Percentiles rank a stretch among this genome's conserved stretches.
Evolutionary conservation across 345 rosid species (phyloP).

Genomic region (Lepidium africanum): DNA sequence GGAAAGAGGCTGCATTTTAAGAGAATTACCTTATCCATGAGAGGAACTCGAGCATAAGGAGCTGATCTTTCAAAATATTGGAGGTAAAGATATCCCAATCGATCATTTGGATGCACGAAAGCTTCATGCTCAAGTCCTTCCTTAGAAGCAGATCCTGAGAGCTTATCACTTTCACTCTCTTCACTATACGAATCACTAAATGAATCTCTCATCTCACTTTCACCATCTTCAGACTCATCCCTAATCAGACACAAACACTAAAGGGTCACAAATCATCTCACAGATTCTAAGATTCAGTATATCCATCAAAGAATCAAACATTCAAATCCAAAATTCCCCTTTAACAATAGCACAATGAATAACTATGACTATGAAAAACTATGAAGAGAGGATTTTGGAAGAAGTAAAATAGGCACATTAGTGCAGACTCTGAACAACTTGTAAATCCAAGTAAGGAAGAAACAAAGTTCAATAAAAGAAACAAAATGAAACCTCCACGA

Average conservation of each 20-base stretch:
- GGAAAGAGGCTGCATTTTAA: neutral
- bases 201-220: constrained; percentile 71
- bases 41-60: constrained; percentile 93
- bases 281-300: neutral
- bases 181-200: constrained; percentile 82
- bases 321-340: neutral
- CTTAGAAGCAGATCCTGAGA: constrained; percentile 77
- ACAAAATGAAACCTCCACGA: no score
- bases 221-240: constrained; percentile 74
- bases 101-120: constrained; percentile 54
- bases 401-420: no score
- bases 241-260: constrained; percentile 37
- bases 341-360: neutral
- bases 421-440: no score
- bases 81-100: constrained; percentile 67
- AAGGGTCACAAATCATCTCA: neutral
- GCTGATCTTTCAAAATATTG: constrained; percentile 88
- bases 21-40: constrained; percentile 98
- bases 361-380: no score
- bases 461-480: no score
- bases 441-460: no score
- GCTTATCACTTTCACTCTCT: constrained; percentile 85
- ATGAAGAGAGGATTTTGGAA: no score
- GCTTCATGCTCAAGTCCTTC: constrained; percentile 76
- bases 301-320: neutral